Conservation (phyloP, 495 filamentous ascomycete species). For the Sabuloglossum arenarium region DNA sequence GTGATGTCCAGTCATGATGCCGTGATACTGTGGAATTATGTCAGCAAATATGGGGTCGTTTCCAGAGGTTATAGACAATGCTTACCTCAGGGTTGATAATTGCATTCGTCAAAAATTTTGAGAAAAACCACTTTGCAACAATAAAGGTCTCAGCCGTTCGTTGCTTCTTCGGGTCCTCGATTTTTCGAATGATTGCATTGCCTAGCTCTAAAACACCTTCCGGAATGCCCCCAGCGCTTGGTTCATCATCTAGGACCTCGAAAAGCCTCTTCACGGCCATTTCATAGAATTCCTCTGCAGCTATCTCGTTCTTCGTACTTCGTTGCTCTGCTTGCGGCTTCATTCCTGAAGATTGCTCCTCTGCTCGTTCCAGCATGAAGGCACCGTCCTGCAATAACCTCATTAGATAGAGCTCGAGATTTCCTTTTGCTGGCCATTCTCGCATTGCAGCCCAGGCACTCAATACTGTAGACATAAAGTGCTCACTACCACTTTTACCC, state of each 20-base stretch:
- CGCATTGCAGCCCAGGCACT: constrained; percentile 72
- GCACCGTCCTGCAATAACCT: constrained; percentile 78
- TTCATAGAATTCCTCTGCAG: constrained; percentile 78
- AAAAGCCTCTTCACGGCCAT: constrained; percentile 67
- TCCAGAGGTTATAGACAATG: background rate
- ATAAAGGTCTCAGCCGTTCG: constrained; percentile 57
- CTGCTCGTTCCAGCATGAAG: constrained; percentile 46
- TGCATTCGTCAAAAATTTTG: constrained; percentile 62
- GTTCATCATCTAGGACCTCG: constrained; percentile 56
- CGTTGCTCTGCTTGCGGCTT: constrained; percentile 43
- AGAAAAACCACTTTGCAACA: constrained; percentile 81
- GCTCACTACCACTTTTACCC: constrained; percentile 32
- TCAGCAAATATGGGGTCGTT: background rate
- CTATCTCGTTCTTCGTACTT: constrained; percentile 48
- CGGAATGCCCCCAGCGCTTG: constrained; percentile 61
- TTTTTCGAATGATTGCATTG: constrained; percentile 56
- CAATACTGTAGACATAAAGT: constrained; percentile 47
- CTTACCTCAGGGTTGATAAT: constrained; percentile 77
- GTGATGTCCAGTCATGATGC: constrained; percentile 76
- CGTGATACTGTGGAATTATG: constrained; percentile 35
- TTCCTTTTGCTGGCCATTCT: constrained; percentile 72
- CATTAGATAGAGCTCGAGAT: constrained; percentile 87
- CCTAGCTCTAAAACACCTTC: constrained; percentile 64
- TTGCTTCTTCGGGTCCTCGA: constrained; percentile 47
- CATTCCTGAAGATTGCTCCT: constrained; percentile 35